These are phyloP conservation scores for Aspergillus ustus DNA, from an alignment of 2,329 filamentous ascomycete species.

Conservation along the genomic window DNA sequence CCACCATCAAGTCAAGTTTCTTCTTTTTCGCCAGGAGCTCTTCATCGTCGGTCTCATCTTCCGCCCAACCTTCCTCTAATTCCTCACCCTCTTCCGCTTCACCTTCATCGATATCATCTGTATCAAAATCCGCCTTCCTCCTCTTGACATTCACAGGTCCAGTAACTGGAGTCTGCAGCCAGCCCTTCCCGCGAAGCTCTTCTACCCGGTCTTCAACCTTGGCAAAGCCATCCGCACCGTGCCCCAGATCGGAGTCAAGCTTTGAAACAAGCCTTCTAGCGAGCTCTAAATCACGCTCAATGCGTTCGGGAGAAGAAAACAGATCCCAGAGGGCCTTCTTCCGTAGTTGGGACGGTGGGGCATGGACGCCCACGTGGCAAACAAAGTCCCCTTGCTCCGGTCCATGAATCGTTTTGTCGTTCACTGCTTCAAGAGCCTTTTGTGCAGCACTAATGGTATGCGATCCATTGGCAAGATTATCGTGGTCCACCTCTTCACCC, in stretches of 20 bases:
- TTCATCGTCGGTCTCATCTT: conserved; percentile 81
- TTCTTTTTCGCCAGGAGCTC: conserved; percentile 93
- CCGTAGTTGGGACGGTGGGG: conserved; percentile 79
- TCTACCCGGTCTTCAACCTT: conserved; percentile 89
- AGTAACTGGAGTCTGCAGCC: conserved; percentile 67
- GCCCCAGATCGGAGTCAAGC: conserved; percentile 81
- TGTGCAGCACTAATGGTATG: conserved; percentile 65
- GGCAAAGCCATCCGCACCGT: conserved; percentile 73
- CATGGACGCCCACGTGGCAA: conserved; percentile 95
- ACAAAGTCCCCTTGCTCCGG: conserved; percentile 93
- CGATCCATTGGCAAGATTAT: conserved; percentile 38
- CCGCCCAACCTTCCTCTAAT: conserved; percentile 65
- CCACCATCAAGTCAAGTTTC: conserved; percentile 91
- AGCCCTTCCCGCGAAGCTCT: conserved; percentile 74
- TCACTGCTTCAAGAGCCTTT: conserved; percentile 89
- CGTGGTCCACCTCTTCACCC: conserved; percentile 56
- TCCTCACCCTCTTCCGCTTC: conserved; percentile 83
- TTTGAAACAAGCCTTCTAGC: conserved; percentile 81
- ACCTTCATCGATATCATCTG: conserved; percentile 53
- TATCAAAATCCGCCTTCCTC: conserved; percentile 58
- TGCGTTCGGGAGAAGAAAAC: conserved; percentile 90
- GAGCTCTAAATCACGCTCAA: conserved; percentile 85
- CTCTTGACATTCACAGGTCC: conserved; percentile 53
- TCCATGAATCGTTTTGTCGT: conserved; percentile 96
- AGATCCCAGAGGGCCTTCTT: conserved; percentile 98